Conservation (phyloP, 2,329 filamentous ascomycete species). For the Botrytis deweyae region DNA sequence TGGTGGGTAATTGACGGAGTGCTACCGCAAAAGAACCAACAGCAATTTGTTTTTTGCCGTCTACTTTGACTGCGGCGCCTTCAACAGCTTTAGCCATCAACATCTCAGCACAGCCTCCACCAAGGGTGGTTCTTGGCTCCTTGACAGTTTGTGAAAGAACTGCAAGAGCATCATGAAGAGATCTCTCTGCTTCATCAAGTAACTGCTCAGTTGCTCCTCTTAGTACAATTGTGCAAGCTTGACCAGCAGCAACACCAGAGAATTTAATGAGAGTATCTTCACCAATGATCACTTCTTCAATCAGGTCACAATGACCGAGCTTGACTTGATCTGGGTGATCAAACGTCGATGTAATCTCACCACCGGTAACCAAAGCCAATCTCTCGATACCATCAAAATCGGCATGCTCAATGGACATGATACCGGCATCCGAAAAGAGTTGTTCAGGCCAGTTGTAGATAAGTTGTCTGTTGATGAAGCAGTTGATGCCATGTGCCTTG, state of each 20-base stretch:
- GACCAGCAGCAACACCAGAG: slow-evolving; percentile 88
- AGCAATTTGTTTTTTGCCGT: slow-evolving; percentile 94
- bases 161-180: slow-evolving; percentile 90
- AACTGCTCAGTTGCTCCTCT: slow-evolving; percentile 96
- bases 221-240: slow-evolving; percentile 95
- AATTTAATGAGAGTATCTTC: slow-evolving; percentile 98
- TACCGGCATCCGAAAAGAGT: slow-evolving; percentile 94
- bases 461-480: slow-evolving; percentile 98
- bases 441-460: slow-evolving; percentile 99
- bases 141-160: slow-evolving; percentile 95
- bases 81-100: slow-evolving; percentile 98
- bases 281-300: slow-evolving; percentile 97
- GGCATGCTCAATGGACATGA: slow-evolving; percentile 97
- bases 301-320: slow-evolving; percentile 89
- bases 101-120: slow-evolving; percentile 97
- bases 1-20: slow-evolving; percentile 89
- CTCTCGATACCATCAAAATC: slow-evolving; percentile 98
- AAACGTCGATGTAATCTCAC: slow-evolving; percentile 96
- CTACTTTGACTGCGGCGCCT: slow-evolving; percentile 85
- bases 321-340: slow-evolving; percentile 98
- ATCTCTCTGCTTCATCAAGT: slow-evolving; percentile 93
- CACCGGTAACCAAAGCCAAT: slow-evolving; percentile 89
- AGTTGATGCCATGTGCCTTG: slow-evolving; percentile 98
- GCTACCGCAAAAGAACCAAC: slow-evolving; percentile 88
- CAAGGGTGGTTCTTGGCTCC: slow-evolving; percentile 90